Conservation (phyloP, 2,329 filamentous ascomycete species). For the Penicillium occitanis region DNA sequence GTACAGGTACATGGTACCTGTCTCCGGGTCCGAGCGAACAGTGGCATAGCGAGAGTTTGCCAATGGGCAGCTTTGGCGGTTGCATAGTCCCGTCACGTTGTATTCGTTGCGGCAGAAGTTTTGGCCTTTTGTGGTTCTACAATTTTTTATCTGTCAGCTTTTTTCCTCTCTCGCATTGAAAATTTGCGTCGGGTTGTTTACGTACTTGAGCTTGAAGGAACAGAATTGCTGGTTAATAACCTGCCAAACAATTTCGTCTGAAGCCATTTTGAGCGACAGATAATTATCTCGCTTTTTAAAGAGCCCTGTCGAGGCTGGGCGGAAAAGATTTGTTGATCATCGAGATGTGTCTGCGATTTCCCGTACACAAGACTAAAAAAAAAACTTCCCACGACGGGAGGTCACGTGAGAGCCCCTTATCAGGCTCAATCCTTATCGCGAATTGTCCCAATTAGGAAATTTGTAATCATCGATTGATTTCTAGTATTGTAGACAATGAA, state of each 20-base stretch:
- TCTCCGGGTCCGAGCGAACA: constrained; percentile 76
- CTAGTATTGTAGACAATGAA: not conserved
- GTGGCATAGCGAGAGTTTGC: constrained; percentile 93
- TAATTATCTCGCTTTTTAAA: constrained; percentile 15
- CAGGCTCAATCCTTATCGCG: constrained; percentile 15
- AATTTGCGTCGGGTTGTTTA: constrained; percentile 23
- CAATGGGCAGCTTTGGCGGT: constrained; percentile 83
- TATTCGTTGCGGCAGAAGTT: constrained; percentile 96
- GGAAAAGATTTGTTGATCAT: not conserved
- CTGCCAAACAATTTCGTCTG: constrained; percentile 96
- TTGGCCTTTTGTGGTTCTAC: constrained; percentile 76
- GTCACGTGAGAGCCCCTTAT: constrained; percentile 25
- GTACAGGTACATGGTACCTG: constrained; percentile 86
- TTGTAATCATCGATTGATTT: not conserved
- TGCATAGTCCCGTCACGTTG: constrained; percentile 81
- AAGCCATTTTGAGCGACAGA: constrained; percentile 46
- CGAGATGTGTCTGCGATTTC: not conserved
- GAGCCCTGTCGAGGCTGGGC: constrained; percentile 22
- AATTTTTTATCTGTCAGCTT: constrained; percentile 20
- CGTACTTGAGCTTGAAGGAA: constrained; percentile 87
- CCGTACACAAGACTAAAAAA: constrained; percentile 10
- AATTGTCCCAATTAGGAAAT: constrained; percentile 16
- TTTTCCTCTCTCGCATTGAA: constrained; percentile 1
- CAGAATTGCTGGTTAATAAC: constrained; percentile 96
- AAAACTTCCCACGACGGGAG: constrained; percentile 19